Conservation (phyloP, 2,329 filamentous ascomycete species). For the Mollisia scopiformis region DNA sequence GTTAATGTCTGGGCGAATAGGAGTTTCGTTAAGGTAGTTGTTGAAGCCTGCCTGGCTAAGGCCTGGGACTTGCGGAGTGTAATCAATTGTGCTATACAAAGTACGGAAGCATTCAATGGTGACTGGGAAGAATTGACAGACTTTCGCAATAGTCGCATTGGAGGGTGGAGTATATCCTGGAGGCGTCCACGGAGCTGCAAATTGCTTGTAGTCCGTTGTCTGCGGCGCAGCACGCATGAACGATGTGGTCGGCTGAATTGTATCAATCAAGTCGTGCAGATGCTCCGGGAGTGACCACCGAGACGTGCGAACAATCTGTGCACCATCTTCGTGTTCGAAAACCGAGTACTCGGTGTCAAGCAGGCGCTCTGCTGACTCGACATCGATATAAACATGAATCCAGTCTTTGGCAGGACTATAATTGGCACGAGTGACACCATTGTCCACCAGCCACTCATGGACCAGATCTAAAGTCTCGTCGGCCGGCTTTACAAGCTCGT, state of each 20-base stretch:
- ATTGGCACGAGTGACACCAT: conserved; percentile 46
- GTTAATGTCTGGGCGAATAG: conserved; percentile 23
- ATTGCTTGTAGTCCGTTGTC: conserved; percentile 10
- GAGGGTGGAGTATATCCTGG: conserved; percentile 12
- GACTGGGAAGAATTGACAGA: conserved; percentile 64
- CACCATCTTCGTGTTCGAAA: conserved; percentile 56
- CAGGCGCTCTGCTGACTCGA: conserved; percentile 53
- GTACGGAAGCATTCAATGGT: conserved; percentile 28
- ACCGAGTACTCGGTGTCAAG: conserved; percentile 56
- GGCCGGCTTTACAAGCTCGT: conserved; percentile 54
- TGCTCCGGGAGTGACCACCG: conserved; percentile 60
- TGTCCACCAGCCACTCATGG: conserved; percentile 57
- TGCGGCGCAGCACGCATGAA: conserved; percentile 49
- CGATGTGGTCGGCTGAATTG: conserved; percentile 62
- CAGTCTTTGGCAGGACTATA: conserved; percentile 60
- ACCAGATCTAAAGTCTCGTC: conserved; percentile 55
- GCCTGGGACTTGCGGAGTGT: conserved; percentile 17
- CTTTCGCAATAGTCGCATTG: conserved; percentile 23
- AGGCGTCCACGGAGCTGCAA: conserved; percentile 7
- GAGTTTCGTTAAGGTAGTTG: conserved; percentile 28
- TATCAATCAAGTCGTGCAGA: conserved; percentile 59
- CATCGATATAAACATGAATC: conserved; percentile 55
- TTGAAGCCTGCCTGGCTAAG: conserved; percentile 26
- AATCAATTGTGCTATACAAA: conserved; percentile 26
- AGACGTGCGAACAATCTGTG: conserved; percentile 52